Evolutionary conservation across 2,329 filamentous ascomycete species (phyloP).

Genomic region (Arthrobotrys musiformis): DNA sequence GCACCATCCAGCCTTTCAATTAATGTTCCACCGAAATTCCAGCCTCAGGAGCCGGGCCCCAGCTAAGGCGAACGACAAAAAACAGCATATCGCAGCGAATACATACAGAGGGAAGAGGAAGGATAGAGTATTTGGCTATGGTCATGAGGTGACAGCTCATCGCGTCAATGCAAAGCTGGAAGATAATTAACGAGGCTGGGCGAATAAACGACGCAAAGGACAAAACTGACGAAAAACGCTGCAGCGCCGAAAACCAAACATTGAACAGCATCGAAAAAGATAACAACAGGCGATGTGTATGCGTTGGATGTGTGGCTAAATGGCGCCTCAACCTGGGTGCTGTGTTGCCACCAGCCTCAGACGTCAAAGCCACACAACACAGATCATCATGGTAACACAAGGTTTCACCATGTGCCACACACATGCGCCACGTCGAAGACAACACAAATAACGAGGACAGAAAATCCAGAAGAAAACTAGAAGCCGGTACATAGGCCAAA

Average conservation of each 20-base stretch:
- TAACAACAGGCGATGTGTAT: too few species aligned
- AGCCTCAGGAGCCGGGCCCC: constrained; percentile 8
- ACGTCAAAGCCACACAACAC: constrained; percentile 15
- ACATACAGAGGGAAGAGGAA: constrained; percentile 7
- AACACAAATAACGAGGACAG: neutral
- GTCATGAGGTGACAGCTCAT: constrained; percentile 37
- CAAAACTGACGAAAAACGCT: neutral
- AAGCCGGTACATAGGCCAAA: neutral
- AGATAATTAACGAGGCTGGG: constrained; percentile 43
- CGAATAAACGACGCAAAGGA: constrained; percentile 23
- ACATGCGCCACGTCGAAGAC: neutral
- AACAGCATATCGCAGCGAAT: too few species aligned
- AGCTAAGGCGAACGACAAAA: constrained; percentile 20
- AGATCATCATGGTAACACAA: constrained; percentile 23
- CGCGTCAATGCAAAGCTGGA: constrained; percentile 18
- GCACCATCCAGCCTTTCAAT: constrained; percentile 53
- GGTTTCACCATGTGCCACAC: constrained; percentile 5
- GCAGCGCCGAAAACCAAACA: neutral
- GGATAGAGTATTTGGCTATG: constrained; percentile 31
- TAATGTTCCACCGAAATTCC: constrained; percentile 36
- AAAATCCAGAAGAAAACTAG: neutral
- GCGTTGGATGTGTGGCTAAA: neutral
- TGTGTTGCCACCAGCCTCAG: constrained; percentile 1
- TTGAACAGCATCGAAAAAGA: neutral
- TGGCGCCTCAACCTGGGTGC: neutral